Base-by-base conservation (phyloP, 2,329 filamentous ascomycete species). In the Triangularia verruculosa region DNA sequence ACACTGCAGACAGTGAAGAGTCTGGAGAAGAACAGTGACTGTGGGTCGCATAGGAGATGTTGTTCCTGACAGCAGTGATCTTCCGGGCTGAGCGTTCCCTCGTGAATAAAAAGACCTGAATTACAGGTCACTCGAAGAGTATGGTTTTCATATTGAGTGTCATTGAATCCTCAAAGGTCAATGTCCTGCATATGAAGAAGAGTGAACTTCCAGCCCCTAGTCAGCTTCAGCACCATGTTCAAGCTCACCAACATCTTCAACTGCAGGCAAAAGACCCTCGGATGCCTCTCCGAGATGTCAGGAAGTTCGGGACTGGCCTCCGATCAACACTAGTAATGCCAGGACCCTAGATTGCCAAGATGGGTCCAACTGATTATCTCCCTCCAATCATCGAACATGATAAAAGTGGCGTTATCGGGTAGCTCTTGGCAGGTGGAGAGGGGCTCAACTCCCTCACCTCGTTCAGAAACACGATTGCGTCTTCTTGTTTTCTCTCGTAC, bases 391-490 rank as follows among this genome's bases (percentile, higher is more conserved):
- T 15, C 25, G 20, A n/a, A 15, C 56, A 27, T 3, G 12, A 47
- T 12, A 43, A 32, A 32, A 58, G 56, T 58, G 56, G 56, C 56
- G 56, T 58, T 58, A 58, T 58, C 56, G 56, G 32, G 32, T 58
- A 17, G 32, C 20, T 22, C 56, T 58, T 58, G 56, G 30, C 52
- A 47, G 51, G 53, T 34, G 56, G 60, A 54, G 32, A 20, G 28
- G 52, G 12, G 8, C 22, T 8, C 15, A 43, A 22, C 28, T 7
- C 15, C 22, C 22, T 43, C 56, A 27, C 24, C n/a, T 22, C 28
- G 27, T 66, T 66, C 57, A 27, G 56, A 63, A 56, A 54, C 55
- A 27, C 34, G 20, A 61, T 66, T 22, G 60, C 60, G 59, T 43
- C 64, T 64, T 59, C 51, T 22, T 17, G 11, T 51, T n/a, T 7